These are phyloP conservation scores for Cylindrotheca closterium DNA, from an alignment of 108 stramenopile species.

Conservation along the genomic window DNA sequence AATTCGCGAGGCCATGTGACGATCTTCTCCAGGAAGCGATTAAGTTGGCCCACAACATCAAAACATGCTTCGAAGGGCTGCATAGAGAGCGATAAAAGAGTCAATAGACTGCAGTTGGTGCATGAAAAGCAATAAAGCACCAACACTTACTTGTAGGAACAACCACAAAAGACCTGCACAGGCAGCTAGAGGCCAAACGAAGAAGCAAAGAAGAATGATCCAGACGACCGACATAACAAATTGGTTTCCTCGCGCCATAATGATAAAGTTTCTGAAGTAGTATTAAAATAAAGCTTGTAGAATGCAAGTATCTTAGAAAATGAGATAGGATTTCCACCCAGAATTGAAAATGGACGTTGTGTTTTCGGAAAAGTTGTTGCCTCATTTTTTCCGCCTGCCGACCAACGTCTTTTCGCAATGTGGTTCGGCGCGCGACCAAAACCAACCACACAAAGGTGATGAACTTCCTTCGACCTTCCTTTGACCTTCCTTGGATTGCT, in stretches of 20 bases:
- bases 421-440: too few relatives aligned
- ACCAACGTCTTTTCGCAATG: too few relatives aligned
- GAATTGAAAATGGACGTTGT: neutral
- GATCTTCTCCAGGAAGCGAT: slow-evolving; percentile 21
- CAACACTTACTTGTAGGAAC: slow-evolving; percentile 21
- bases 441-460: too few relatives aligned
- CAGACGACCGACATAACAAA: slow-evolving; percentile 21
- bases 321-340: too few relatives aligned
- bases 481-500: too few relatives aligned
- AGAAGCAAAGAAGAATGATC: slow-evolving; percentile 28
- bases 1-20: slow-evolving; percentile 43
- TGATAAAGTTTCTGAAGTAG: slow-evolving; percentile 7
- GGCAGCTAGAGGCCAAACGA: slow-evolving; percentile 37
- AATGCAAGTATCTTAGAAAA: too few relatives aligned
- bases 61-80: slow-evolving; percentile 50
- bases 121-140: neutral
- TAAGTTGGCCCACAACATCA: slow-evolving; percentile 11
- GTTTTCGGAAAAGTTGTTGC: neutral
- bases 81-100: neutral
- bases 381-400: too few relatives aligned
- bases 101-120: neutral
- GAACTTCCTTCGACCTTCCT: too few relatives aligned
- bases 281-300: too few relatives aligned
- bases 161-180: slow-evolving; percentile 22
- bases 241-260: slow-evolving; percentile 2